These are phyloP conservation scores for Graphilbum ipis-grandicollis DNA, from an alignment of 2,329 filamentous ascomycete genomes.

Conservation along the genomic window DNA sequence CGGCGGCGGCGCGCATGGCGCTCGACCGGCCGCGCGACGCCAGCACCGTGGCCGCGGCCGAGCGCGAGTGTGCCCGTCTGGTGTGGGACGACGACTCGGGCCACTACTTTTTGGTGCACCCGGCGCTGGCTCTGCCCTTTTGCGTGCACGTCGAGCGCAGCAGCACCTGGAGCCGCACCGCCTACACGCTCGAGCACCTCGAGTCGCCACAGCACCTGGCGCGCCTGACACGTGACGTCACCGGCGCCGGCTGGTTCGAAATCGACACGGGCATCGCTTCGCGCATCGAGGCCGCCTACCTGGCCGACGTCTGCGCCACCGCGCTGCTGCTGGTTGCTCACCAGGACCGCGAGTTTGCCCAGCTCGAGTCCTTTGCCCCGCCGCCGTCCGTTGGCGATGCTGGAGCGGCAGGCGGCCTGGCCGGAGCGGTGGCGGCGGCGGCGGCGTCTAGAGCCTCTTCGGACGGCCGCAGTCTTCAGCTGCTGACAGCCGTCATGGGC, in stretches of 20 bases:
- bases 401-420: slow-evolving; percentile 3
- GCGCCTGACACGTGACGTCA: slow-evolving; percentile 40
- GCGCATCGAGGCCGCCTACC: slow-evolving; percentile 41
- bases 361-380: slow-evolving; percentile 39
- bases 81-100: slow-evolving; percentile 50
- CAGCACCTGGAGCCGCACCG: slow-evolving; percentile 40
- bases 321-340: slow-evolving; percentile 42
- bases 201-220: slow-evolving; percentile 43
- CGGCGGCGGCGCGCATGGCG: slow-evolving; percentile 44
- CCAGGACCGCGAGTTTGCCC: slow-evolving; percentile 32
- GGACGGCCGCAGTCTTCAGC: no score
- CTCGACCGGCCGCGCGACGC: slow-evolving; percentile 42
- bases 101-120: slow-evolving; percentile 45
- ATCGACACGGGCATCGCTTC: slow-evolving; percentile 42
- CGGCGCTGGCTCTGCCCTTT: slow-evolving; percentile 45
- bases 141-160: slow-evolving; percentile 40
- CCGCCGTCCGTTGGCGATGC: slow-evolving; percentile 24
- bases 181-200: slow-evolving; percentile 48
- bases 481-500: no score
- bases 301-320: slow-evolving; percentile 43
- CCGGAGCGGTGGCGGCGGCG: slow-evolving; percentile 8
- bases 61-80: slow-evolving; percentile 51
- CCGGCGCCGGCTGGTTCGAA: slow-evolving; percentile 42
- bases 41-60: slow-evolving; percentile 41
- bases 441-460: slow-evolving; percentile 5